These are phyloP conservation scores for Pestalotiopsis sp. DNA, from an alignment of 2,329 filamentous ascomycete species.

Conservation along the genomic window DNA sequence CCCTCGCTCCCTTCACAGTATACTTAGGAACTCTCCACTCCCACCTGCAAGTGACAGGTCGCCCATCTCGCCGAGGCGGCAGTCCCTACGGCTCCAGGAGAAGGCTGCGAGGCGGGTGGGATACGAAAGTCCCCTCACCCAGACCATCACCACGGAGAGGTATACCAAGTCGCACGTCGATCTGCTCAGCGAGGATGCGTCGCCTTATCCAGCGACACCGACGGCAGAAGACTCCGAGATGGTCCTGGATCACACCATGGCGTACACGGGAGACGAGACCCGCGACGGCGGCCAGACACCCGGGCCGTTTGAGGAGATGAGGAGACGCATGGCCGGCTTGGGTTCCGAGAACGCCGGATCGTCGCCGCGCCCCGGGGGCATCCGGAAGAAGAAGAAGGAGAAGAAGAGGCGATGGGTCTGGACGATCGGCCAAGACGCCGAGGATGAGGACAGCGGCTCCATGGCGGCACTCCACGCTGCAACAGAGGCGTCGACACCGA, in stretches of 20 bases:
- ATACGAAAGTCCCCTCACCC: conserved; percentile 64
- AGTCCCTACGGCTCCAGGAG: conserved; percentile 57
- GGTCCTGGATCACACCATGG: conserved; percentile 51
- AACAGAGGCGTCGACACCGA: conserved; percentile 26
- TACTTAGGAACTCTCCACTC: conserved; percentile 68
- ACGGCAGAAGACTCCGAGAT: conserved; percentile 40
- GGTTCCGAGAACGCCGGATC: conserved; percentile 43
- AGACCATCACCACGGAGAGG: conserved; percentile 65
- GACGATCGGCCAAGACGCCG: conserved; percentile 61
- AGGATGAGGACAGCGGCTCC: conserved; percentile 44
- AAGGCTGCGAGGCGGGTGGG: conserved; percentile 59
- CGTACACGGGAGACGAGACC: conserved; percentile 56
- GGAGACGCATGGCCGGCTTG: conserved; percentile 56
- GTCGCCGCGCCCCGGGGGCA: conserved; percentile 42
- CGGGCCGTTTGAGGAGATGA: conserved; percentile 66
- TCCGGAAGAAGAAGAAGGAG: conserved; percentile 59
- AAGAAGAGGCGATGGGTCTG: conserved; percentile 69
- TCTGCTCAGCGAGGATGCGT: conserved; percentile 60
- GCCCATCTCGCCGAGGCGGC: conserved; percentile 55
- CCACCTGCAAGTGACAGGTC: conserved; percentile 54
- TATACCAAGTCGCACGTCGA: conserved; percentile 68
- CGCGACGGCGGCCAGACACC: conserved; percentile 65
- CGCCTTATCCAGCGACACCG: conserved; percentile 46
- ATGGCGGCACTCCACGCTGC: conserved; percentile 41
- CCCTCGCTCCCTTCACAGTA: conserved; percentile 62